Base-by-base conservation (phyloP, 345 rosid species). In the Citrus reticulata region DNA sequence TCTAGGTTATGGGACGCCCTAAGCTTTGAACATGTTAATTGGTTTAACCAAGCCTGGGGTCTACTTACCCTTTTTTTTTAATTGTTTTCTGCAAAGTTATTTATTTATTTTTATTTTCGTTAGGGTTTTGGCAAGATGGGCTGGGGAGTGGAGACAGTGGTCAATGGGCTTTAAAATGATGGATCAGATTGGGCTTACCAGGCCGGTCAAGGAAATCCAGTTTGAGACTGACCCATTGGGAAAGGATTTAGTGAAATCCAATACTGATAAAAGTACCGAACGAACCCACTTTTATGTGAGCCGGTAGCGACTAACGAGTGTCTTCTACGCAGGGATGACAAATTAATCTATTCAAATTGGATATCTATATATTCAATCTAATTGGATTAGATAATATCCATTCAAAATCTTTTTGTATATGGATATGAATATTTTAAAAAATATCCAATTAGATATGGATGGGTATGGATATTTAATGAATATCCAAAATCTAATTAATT, bases 311-410 rank as follows among this genome's bases (percentile, higher is more conserved):
- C 13, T 2, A 2, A 2, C 49, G 49, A 40, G 4, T 40, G 49
- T 1, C 49, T 40, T 9, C 49, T 0, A 0, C 4, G 5, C 0
- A 0, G 5, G 5, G 34, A 4, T 4, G 34, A 0, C 5, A 32
- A 32, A 32, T 4, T 32, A 32, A 0, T 4, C 0, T 4, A 32
- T 32, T 32, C 0, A 32, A 32, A 32, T 32, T 32, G 0, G 5
- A 32, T 32, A 32, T 32, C 0, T 0, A 32, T 32, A 32, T 4
- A 32, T 4, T 0, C 0, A 32, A 32, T 32, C 0, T 0, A 32
- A 32, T 32, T 32, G 0, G 0, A 32, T 32, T 32, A 0, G 0
- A 32, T 32, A 32, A 32, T 32, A 32, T 32, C 4, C 0, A 32
- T 4, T 32, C 0, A 32, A 32, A 32, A 32, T 0, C 0, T 32